Base-by-base conservation (phyloP, 192 early-diverging fungal genomes). In the Coemansia sp. region DNA sequence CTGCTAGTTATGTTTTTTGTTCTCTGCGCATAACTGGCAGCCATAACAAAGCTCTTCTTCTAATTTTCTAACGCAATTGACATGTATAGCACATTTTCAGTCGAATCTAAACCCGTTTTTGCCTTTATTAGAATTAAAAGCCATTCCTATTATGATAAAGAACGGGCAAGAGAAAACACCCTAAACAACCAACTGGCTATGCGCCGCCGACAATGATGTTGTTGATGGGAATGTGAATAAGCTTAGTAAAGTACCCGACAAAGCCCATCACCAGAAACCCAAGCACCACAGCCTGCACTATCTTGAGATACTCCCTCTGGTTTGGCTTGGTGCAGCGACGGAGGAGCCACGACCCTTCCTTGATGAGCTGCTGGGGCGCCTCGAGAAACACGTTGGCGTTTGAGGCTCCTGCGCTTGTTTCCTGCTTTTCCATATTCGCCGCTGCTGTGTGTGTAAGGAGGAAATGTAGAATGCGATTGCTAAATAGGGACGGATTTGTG, bases 221-320 rank as follows among this genome's bases (percentile, higher is more conserved):
- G 91, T 98, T 98, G 88, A 99, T 98, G 63, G 98, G 98, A 85
- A 99, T 99, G 84, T 99, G 98, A 66, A 99, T 95, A 74, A 99
- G 87, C 88, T 99, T 99, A 76, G 97, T 94, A 84, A 98, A 91
- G 76, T 94, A 98, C 38, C 97, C 97, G 76, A 98, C 92, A 77
- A 93, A 94, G 71, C 97, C 97, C 89, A 98, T 95, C 44, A 95
- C 89, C 68, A 95, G 77, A 72, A 98, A 98, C 9, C 97, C 97
- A 83, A 97, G 93, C 42, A 89, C 91, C 16, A 98, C 94, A 23
- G 95, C 95, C 70, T 90, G 88, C 45, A 94, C 90, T 75, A 99
- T 96, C 79, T 95, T 88, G 43, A 93, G 70, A 85, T 96, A 98
- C 85, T 99, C 98, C 95, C 76, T 89, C 76, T 87, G 85, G 89